These are phyloP conservation scores for Cryptosporidium viatorum DNA, from an alignment of 169 alveolate genomes.

Conservation along the genomic window DNA sequence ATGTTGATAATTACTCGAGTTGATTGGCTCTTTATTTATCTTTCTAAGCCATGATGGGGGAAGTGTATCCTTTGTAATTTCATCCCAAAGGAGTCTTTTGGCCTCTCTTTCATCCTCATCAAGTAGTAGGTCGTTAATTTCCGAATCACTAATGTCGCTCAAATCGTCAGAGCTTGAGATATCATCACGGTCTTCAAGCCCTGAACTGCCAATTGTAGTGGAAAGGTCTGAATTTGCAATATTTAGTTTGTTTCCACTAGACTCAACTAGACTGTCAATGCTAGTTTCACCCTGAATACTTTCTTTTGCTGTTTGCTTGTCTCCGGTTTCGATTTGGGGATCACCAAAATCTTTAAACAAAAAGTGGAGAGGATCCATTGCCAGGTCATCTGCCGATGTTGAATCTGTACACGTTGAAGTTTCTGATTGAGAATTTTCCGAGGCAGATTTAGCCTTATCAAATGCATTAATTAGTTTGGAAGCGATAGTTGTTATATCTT, in stretches of 20 bases:
- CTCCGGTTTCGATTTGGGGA: neutral
- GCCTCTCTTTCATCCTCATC: constrained; percentile 84
- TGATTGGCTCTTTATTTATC: constrained; percentile 14
- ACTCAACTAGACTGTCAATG: neutral
- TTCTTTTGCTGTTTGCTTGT: neutral
- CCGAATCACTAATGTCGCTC: constrained; percentile 80
- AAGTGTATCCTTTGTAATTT: constrained; percentile 84
- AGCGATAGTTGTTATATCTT: constrained; percentile 79
- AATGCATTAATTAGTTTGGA: constrained; percentile 79
- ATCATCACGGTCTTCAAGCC: constrained; percentile 2
- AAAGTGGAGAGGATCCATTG: constrained; percentile 54
- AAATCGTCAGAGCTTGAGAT: constrained; percentile 61
- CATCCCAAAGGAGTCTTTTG: constrained; percentile 88
- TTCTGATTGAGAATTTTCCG: neutral
- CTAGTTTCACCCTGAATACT: neutral
- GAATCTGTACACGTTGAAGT: neutral
- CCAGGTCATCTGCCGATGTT: constrained; percentile 45
- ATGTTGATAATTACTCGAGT: too few relatives aligned
- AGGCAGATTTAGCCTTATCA: constrained; percentile 70
- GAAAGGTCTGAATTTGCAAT: neutral
- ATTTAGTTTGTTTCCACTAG: neutral
- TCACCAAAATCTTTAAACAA: constrained; percentile 46
- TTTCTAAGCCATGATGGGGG: constrained; percentile 84
- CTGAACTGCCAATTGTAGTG: constrained; percentile 14
- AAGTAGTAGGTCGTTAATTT: constrained; percentile 82